Conservation (phyloP, 441 rosid genomes). For the Croton laevigatus region DNA sequence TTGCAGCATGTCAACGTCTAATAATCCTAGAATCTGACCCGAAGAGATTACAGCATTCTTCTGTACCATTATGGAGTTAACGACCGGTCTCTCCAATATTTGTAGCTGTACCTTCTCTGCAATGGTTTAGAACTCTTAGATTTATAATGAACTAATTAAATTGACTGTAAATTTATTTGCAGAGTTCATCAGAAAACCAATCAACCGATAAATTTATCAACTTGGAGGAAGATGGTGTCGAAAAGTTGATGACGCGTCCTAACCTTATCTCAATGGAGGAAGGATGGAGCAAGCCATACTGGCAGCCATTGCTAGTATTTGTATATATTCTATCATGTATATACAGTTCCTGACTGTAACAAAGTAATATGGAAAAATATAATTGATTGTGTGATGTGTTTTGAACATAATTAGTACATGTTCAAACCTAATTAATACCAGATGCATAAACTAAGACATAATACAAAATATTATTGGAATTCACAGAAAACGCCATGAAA, state of each 20-base stretch:
- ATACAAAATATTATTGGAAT: too few species aligned
- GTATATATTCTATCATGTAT: neutral
- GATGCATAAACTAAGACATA: too few species aligned
- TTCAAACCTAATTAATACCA: too few species aligned
- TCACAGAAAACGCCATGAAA: too few species aligned
- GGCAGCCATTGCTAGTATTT: neutral
- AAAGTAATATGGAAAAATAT: neutral
- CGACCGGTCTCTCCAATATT: slow-evolving; percentile 45
- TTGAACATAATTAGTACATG: too few species aligned
- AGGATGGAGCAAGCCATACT: slow-evolving; percentile 45
- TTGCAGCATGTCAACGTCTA: slow-evolving; percentile 63
- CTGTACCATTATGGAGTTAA: slow-evolving; percentile 63
- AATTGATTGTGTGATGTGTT: neutral
- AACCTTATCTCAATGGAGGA: slow-evolving; percentile 54
- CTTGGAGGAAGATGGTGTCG: slow-evolving; percentile 51
- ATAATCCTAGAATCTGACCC: slow-evolving; percentile 49
- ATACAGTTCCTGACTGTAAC: neutral
- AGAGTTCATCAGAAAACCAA: slow-evolving; percentile 21
- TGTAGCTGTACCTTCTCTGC: slow-evolving; percentile 29
- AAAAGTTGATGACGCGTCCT: slow-evolving; percentile 54
- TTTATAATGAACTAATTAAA: slow-evolving; percentile 6
- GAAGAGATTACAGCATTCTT: slow-evolving; percentile 63
- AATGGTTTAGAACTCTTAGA: neutral
- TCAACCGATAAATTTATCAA: slow-evolving; percentile 27
- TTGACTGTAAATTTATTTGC: slow-evolving; percentile 13